A percentile compares a stretch with the other conserved stretches of the same genome.
Evolutionary conservation across 352 stramenopile genomes (phyloP).

Genomic region (Globisporangium cystogenes): DNA sequence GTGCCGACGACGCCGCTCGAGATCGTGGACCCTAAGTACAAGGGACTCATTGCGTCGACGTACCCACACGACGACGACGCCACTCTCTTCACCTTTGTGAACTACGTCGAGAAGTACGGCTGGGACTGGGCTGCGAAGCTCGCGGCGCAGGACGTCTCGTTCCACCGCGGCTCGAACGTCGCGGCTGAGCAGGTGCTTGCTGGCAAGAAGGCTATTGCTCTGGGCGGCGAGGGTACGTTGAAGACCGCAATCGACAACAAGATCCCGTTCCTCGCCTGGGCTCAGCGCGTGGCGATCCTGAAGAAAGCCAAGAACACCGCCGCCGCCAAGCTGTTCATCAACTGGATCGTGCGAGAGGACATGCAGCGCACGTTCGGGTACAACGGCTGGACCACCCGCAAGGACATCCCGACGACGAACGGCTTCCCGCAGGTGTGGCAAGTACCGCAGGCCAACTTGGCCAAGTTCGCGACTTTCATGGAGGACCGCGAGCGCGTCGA

Average conservation of each 20-base stretch:
- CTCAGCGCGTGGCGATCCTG: constrained; percentile 50
- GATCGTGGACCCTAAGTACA: constrained; percentile 18
- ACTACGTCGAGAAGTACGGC: constrained; percentile 46
- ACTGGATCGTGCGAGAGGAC: constrained; percentile 37
- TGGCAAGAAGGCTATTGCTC: constrained; percentile 26
- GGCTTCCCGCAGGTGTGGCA: constrained; percentile 28
- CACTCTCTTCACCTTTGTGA: constrained; percentile 38
- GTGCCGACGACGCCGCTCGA: constrained; percentile 9
- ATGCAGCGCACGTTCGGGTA: constrained; percentile 20
- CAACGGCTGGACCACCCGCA: constrained; percentile 22
- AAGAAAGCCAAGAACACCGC: constrained; percentile 47
- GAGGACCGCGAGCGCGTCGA: constrained; percentile 37
- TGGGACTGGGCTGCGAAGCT: constrained; percentile 46
- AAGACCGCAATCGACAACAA: neutral
- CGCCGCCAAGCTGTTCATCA: constrained; percentile 50
- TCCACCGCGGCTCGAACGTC: constrained; percentile 28
- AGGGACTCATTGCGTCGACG: constrained; percentile 32
- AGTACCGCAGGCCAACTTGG: constrained; percentile 21
- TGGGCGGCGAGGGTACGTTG: constrained; percentile 5
- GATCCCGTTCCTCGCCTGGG: constrained; percentile 30
- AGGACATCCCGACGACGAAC: constrained; percentile 25
- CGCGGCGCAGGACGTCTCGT: constrained; percentile 27
- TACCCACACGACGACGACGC: constrained; percentile 36
- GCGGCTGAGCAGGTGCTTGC: constrained; percentile 17
- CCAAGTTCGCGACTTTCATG: constrained; percentile 40